Evolutionary conservation across 306 rosid species (phyloP).

Genomic region (Inga laurina): DNA sequence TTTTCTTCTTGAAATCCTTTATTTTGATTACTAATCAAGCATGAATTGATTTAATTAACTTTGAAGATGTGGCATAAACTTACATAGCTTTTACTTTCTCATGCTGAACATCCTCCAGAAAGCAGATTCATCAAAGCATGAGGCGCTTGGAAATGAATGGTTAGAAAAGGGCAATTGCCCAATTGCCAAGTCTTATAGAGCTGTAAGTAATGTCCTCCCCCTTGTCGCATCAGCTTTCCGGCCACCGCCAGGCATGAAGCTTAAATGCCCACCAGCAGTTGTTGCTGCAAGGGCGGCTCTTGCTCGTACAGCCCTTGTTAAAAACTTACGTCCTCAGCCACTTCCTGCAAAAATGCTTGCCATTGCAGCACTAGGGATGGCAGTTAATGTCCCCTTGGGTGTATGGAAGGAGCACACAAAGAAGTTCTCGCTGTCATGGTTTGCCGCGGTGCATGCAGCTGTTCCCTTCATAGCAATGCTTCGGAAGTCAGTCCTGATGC

Average conservation of each 20-base stretch:
- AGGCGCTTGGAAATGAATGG: constrained; percentile 80
- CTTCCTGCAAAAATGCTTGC: constrained; percentile 79
- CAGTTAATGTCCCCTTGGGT: constrained; percentile 74
- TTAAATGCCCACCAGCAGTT: constrained; percentile 72
- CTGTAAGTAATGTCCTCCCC: constrained; percentile 68
- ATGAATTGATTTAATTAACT: constrained; percentile 1
- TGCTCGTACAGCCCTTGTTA: constrained; percentile 71
- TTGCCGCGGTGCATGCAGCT: constrained; percentile 76
- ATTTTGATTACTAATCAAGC: neutral
- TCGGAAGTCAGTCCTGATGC: constrained; percentile 78
- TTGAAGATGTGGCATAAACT: constrained; percentile 2
- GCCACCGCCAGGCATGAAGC: constrained; percentile 72
- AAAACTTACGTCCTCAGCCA: constrained; percentile 80
- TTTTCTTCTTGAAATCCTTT: constrained; percentile 11
- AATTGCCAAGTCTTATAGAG: constrained; percentile 81
- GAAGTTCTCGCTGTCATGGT: constrained; percentile 75
- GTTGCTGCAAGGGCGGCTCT: constrained; percentile 92
- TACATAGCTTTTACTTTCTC: constrained; percentile 8
- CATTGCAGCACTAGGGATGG: constrained; percentile 82
- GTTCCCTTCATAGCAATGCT: constrained; percentile 87
- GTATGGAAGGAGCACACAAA: constrained; percentile 81
- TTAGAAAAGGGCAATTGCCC: constrained; percentile 73
- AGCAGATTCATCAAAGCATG: constrained; percentile 59
- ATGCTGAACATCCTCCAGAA: constrained; percentile 48
- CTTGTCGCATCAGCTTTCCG: constrained; percentile 66